Base-by-base conservation (phyloP, 331 rosid genomes). In the Arachis monticola region DNA sequence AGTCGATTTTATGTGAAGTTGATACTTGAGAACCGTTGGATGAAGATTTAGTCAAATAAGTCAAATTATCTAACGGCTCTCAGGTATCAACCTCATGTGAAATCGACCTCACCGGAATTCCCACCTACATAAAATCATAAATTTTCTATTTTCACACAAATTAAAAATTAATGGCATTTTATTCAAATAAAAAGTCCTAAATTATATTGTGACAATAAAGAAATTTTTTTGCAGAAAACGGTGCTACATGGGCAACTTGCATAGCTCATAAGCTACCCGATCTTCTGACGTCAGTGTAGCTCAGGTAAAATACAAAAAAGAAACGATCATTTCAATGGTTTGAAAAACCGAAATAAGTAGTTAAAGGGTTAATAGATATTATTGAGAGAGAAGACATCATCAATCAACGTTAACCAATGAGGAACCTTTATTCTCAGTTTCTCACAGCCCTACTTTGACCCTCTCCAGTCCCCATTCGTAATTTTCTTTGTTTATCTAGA, bases 361-460 rank as follows among this genome's bases (percentile, higher is more conserved):
- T 4, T 31, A 45, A 4, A 73, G 17, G 38, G 74, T 31, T 75
- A 56, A 75, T 41, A 69, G 40, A 69, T 68, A 64, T 74, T 64
- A 17, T 45, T 10, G 10, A 46, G 55, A 9, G 1, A 8, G 14
- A 5, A 35, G 40, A 8, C 47, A 62, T 22, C 62, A 69, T 68
- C 45, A 44, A 42, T 64, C 48, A 57, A 35, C 69, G 58, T n/a
- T 48, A 41, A 66, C 69, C 50, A 56, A 64, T 8, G 5, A 60
- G 27, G 30, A 72, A 64, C 1, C 17, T 1, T 12, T 50, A 13
- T 68, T 67, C 60, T 67, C 60, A 52, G 58, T 13, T 69, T 67
- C 53, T 60, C 60, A 30, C 38, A 51, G 6, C 45, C 40, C 52
- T 65, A 35, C 51, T 30, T 78, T 78, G 82, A 79, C 72, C 81